Evolutionary conservation across 805 yeast genomes (phyloP), one percentile per base, ranked within the genome.

Genomic region (Schwanniomyces yamadae): DNA sequence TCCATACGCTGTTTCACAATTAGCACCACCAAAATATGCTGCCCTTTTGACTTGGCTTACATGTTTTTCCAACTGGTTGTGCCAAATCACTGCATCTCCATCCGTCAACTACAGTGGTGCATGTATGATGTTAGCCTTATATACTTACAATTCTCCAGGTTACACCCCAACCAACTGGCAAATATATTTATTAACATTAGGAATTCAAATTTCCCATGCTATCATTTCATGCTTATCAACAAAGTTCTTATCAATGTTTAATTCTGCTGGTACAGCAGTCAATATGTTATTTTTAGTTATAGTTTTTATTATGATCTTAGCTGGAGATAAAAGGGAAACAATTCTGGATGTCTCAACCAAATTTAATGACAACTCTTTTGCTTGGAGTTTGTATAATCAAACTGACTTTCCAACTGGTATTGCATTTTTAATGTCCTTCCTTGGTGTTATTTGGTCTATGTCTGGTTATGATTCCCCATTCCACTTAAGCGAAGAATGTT

Each of bases 381-480:
- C 82, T 2, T 80, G 84, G 84, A 59, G 63, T 7, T 65, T 77
- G 36, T 54, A 65, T 28, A 80, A 80, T 55, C 72, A 67, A 42
- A 77, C 85, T 7, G 83, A 77, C 13, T 80, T 75, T 69, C 81
- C 83, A n/a, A 66, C 67, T 33, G 85, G 85, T 37, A 64, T 79
- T 33, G 71, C 81, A 18, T 63, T 77, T 49, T 55, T 80, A 38
- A 66, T 77, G 69, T 65, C 78, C 4, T 78, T 78, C 56, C 54
- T 77, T 50, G 79, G 82, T n/a, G 80, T 73, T 23, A 75, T 77
- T 39, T 78, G 83, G 83, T 77, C 82, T 24, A 80, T 82, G 86
- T 73, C 82, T 29, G 88, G 87, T 16, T 83, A 79, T 51, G 88
- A 82, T 52, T 77, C 84, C 15, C 84, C 88, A 0, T 82, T 81